Evolutionary conservation across 768 basidiomycete species (phyloP).

Genomic region (Boletus rufocinnamomeus): DNA sequence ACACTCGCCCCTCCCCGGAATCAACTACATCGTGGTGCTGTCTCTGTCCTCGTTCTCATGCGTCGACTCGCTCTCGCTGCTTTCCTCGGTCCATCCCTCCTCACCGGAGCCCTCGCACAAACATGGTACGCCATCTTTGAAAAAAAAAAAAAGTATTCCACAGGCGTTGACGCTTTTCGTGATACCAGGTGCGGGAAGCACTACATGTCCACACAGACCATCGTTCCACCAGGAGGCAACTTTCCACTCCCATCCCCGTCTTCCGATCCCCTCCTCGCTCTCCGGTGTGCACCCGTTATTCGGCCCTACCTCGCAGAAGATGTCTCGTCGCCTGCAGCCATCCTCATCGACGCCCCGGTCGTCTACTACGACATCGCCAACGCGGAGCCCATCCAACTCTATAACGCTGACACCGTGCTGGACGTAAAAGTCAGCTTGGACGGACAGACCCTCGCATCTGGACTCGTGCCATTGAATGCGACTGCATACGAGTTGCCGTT

Average conservation of each 20-base stretch:
- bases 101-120: conserved; percentile 24
- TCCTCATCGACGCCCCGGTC: conserved; percentile 56
- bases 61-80: conserved; percentile 9
- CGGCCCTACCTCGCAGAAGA: conserved; percentile 63
- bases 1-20: not conserved
- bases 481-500: conserved; percentile 52
- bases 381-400: conserved; percentile 43
- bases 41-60: conserved; percentile 11
- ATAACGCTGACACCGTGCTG: conserved; percentile 26
- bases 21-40: too few relatives aligned
- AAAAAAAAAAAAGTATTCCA: not conserved
- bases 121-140: conserved; percentile 29
- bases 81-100: conserved; percentile 14
- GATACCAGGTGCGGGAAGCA: conserved; percentile 55
- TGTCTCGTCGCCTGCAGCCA: conserved; percentile 40
- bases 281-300: conserved; percentile 60
- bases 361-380: conserved; percentile 49
- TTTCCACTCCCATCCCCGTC: conserved; percentile 44
- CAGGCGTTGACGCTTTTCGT: not conserved
- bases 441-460: conserved; percentile 45
- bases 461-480: conserved; percentile 51
- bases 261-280: conserved; percentile 48
- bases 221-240: conserved; percentile 51
- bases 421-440: conserved; percentile 48
- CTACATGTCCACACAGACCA: conserved; percentile 46